Conservation (phyloP, 257 asterid species). For the Solanum dulcamara region DNA sequence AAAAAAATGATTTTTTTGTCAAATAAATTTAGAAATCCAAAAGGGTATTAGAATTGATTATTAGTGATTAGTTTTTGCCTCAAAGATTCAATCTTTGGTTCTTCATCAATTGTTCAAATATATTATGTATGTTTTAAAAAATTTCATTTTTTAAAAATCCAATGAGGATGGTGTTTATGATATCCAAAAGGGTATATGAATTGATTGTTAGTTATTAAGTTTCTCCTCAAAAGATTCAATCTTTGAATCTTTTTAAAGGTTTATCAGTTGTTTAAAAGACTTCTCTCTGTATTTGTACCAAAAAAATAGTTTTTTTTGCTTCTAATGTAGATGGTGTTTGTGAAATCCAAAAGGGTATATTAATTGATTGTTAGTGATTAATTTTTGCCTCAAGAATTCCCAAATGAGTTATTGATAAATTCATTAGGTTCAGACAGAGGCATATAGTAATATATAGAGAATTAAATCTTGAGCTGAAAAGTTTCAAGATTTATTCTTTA, state of each 20-base stretch:
- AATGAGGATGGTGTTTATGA: background rate
- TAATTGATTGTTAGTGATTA: background rate
- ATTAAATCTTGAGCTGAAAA: background rate
- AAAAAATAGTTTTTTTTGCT: background rate
- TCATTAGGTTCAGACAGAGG: slow-evolving; percentile 10
- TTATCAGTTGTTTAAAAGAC: too few relatives aligned
- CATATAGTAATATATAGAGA: background rate
- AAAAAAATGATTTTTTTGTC: background rate
- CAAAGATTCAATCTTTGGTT: background rate
- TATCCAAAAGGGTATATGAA: background rate
- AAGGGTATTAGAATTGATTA: background rate
- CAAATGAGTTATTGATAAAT: background rate
- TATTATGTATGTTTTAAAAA: too few relatives aligned
- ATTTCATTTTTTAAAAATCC: background rate
- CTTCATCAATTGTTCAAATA: background rate
- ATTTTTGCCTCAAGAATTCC: background rate
- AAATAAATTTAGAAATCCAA: background rate
- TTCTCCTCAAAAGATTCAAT: background rate
- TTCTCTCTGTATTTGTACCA: background rate
- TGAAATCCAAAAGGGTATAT: too few relatives aligned
- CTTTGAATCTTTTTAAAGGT: background rate
- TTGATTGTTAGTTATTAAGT: background rate
- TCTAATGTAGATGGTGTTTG: too few relatives aligned
- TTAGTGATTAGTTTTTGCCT: background rate
- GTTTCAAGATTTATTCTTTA: background rate